Conservation (phyloP, 139 green algal genomes). For the Chlorella sp. region DNA sequence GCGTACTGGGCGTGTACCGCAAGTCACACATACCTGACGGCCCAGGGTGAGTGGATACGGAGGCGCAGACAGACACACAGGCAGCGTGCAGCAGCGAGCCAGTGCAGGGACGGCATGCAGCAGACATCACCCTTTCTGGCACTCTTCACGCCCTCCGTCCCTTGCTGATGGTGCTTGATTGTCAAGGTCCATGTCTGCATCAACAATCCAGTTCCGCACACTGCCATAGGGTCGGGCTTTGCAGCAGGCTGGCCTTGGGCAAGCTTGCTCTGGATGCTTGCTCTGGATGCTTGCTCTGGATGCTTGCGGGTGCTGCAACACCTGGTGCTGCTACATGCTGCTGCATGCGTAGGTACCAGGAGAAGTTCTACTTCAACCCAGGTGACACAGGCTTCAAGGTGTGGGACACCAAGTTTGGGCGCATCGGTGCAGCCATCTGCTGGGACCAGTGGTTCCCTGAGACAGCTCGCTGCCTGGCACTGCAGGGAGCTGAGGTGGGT, state of each 20-base stretch:
- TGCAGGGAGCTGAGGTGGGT: slow-evolving; percentile 54
- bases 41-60: slow-evolving; percentile 50
- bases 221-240: no score
- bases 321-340: neutral
- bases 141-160: neutral
- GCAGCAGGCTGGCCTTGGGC: no score
- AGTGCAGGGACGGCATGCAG: neutral
- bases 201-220: no score
- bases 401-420: slow-evolving; percentile 46
- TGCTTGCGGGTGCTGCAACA: neutral
- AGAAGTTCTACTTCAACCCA: no score
- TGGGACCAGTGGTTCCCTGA: slow-evolving; percentile 81
- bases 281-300: neutral
- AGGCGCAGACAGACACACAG: neutral
- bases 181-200: no score
- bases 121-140: neutral
- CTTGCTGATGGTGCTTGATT: no score
- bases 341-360: neutral
- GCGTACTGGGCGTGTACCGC: slow-evolving; percentile 50
- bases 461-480: slow-evolving; percentile 40
- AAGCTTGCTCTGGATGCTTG: no score
- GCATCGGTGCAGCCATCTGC: slow-evolving; percentile 59
- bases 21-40: slow-evolving; percentile 74
- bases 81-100: neutral
- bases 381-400: slow-evolving; percentile 65